These are phyloP conservation scores for Aspergillus mulundensis DNA, from an alignment of 495 filamentous ascomycete genomes.

Conservation along the genomic window DNA sequence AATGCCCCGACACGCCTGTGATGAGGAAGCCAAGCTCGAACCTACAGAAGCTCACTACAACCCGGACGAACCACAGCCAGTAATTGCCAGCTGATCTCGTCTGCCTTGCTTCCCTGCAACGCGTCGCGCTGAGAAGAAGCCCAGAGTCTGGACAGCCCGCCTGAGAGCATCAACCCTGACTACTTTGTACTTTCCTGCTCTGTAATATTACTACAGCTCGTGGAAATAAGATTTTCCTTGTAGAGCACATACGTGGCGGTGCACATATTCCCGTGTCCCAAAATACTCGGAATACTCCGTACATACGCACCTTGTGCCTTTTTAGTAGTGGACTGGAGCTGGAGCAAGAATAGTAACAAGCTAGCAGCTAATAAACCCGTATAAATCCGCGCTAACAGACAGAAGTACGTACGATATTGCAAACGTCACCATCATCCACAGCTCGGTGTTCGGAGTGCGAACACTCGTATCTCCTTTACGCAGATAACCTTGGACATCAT, in stretches of 20 bases:
- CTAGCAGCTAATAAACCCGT: background rate
- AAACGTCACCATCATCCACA: slow-evolving; percentile 6
- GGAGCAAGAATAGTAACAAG: slow-evolving; percentile 1
- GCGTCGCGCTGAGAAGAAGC: background rate
- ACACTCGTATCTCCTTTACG: background rate
- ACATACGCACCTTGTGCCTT: background rate
- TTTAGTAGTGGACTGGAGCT: background rate
- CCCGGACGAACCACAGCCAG: background rate
- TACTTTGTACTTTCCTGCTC: too few relatives aligned
- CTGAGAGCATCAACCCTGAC: background rate
- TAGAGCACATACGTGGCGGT: background rate
- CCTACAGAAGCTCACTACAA: background rate
- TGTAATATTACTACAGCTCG: background rate
- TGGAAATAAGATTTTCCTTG: background rate
- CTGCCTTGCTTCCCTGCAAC: background rate
- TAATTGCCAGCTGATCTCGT: background rate
- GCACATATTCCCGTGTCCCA: background rate
- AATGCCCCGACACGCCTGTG: background rate
- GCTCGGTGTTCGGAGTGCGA: background rate
- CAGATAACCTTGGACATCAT: background rate
- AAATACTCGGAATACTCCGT: background rate
- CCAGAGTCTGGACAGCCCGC: background rate
- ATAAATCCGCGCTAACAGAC: slow-evolving; percentile 1
- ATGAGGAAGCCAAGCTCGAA: background rate
- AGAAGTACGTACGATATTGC: background rate